These are phyloP conservation scores for Aspergillus conjunctus DNA, from an alignment of 495 filamentous ascomycete genomes.

Conservation along the genomic window DNA sequence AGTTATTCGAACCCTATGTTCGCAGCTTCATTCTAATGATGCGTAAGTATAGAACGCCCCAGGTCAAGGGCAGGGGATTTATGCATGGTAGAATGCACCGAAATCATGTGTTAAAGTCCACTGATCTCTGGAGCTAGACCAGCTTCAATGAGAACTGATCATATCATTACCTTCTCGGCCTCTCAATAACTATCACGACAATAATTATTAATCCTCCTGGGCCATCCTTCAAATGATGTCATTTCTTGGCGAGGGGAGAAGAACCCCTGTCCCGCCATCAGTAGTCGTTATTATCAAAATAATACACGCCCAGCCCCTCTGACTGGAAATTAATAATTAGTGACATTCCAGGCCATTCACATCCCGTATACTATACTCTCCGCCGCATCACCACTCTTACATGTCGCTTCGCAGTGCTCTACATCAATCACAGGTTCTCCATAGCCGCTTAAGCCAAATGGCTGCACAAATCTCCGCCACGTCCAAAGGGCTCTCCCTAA, in stretches of 20 bases:
- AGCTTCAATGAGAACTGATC: too few relatives aligned
- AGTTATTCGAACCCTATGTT: too few relatives aligned
- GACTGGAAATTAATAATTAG: neutral
- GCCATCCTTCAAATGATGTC: neutral
- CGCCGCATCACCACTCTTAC: constrained; percentile 3
- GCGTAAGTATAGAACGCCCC: too few relatives aligned
- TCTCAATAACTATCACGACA: too few relatives aligned
- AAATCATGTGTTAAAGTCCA: too few relatives aligned
- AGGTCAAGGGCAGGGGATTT: too few relatives aligned
- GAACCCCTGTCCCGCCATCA: neutral
- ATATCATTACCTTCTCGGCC: too few relatives aligned
- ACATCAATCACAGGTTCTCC: constrained; percentile 22
- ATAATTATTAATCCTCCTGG: neutral
- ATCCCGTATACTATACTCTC: neutral
- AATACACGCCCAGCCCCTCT: neutral
- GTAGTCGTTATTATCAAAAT: neutral
- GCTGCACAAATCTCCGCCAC: constrained; percentile 53
- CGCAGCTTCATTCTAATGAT: too few relatives aligned
- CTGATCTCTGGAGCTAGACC: too few relatives aligned
- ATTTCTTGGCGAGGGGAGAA: neutral
- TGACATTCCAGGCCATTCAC: neutral
- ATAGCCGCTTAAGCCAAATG: constrained; percentile 45
- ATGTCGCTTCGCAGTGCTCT: constrained; percentile 31
- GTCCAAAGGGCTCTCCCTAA: constrained; percentile 48
- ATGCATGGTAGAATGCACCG: too few relatives aligned